Base-by-base conservation (phyloP, 129 eudicot genomes). In the Saposhnikovia divaricata region DNA sequence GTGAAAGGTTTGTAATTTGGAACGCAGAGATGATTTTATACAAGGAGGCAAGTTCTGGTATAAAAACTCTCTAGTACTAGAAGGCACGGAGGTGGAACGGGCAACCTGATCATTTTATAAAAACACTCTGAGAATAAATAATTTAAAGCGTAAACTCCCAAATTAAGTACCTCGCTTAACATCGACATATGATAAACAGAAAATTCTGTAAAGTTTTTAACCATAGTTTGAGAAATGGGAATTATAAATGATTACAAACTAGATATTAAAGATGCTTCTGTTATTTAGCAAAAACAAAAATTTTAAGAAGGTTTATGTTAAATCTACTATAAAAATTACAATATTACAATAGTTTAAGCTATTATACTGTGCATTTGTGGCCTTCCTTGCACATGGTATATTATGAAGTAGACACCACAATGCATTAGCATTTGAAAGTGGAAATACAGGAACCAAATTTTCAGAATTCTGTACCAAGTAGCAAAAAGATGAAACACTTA, bases 31-130 rank as follows among this genome's bases (percentile, higher is more conserved):
- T 70, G 91, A 88, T 74, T 87, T 93, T 14, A 93, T 83, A 76
- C 81, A 86, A 53, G 97, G 97, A 55, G 98, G 92, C 84, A 93
- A 82, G 87, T 89, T 85, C 79, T 93, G 93, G 85, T 93, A 93
- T 76, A 93, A 86, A 8, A 84, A 82, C 66, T 93, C 92, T 79
- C 97, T 87, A 70, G 86, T 68, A 78, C 75, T 74, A 47, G 79
- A 77, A 68, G 96, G 87, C 85, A 90, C 80, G 19, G 90, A 81
- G 78, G 85, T 83, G 63, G 93, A 83, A 80, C 90, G 82, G 31
- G 98, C 88, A 55, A 90, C 98, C 98, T 93, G 83, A 63, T 81
- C 66, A 84, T 45, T 43, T 51, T 50, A 68, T 66, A 27, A 73
- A 39, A 7, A 66, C 21, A 4, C n/a, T n/a, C 6, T 63, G 8